Conservation (phyloP, 75 land plant genomes). For the Picea sitchensis region DNA sequence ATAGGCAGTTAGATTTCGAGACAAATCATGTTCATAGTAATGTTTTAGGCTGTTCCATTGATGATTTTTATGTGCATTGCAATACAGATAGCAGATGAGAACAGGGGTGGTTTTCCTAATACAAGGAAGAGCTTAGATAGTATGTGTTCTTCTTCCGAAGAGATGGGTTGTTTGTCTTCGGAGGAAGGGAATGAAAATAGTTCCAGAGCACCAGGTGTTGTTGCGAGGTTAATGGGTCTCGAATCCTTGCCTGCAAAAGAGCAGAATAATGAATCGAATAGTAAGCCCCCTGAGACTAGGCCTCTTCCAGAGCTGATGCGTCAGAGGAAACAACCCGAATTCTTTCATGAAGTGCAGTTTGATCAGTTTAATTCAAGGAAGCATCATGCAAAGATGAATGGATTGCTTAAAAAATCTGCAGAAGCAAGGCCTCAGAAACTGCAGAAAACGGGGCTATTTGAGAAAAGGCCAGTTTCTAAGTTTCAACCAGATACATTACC, state of each 20-base stretch:
- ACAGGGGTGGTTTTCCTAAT: constrained; percentile 68
- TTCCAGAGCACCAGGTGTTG: constrained; percentile 71
- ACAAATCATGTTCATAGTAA: background rate
- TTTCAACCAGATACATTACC: constrained; percentile 63
- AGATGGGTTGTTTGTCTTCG: background rate
- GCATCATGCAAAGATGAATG: constrained; percentile 17
- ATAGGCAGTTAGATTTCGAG: background rate
- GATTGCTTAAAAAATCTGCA: constrained; percentile 9
- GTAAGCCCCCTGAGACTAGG: constrained; percentile 19
- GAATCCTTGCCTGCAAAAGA: constrained; percentile 66
- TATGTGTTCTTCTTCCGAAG: constrained; percentile 3
- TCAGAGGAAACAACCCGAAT: constrained; percentile 13
- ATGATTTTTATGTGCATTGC: constrained; percentile 2
- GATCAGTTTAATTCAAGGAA: constrained; percentile 8
- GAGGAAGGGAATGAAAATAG: constrained; percentile 29
- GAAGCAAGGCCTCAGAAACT: constrained; percentile 38
- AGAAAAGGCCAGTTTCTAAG: constrained; percentile 59
- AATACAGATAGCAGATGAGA: constrained; percentile 79
- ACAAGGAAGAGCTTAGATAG: constrained; percentile 14
- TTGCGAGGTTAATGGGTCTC: constrained; percentile 92
- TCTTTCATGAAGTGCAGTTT: constrained; percentile 11
- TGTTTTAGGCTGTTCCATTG: background rate
- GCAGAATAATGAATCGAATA: constrained; percentile 12
- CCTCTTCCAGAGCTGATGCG: constrained; percentile 19
- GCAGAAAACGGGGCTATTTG: constrained; percentile 36